phyloP scores from a whole-genome alignment of 148 eudicot genomes.

The Drosera capensis region DNA sequence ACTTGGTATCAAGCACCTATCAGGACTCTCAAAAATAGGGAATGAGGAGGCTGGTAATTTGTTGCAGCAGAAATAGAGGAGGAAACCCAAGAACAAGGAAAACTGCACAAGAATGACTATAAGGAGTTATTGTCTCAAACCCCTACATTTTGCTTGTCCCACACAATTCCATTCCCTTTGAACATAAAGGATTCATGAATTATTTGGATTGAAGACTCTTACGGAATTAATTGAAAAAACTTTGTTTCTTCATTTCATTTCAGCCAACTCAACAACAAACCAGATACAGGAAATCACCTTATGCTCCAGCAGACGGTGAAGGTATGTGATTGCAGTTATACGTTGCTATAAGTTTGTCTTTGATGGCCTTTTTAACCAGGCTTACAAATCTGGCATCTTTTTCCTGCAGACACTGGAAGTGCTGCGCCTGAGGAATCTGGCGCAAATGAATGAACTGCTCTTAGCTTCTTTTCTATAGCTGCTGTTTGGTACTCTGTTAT shows the following conservation, averaged over 20 bases:
- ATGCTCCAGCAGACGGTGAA: slow-evolving; percentile 82
- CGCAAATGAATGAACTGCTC: slow-evolving; percentile 33
- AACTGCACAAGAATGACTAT: too few species aligned
- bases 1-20: too few species aligned
- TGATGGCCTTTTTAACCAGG: not conserved
- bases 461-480: slow-evolving; percentile 3
- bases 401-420: slow-evolving; percentile 29
- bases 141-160: too few species aligned
- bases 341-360: not conserved
- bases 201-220: too few species aligned
- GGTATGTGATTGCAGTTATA: slow-evolving; percentile 20
- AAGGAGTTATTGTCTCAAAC: too few species aligned
- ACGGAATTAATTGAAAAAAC: too few species aligned
- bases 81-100: too few species aligned
- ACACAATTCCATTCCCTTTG: too few species aligned
- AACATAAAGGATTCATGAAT: too few species aligned
- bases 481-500: slow-evolving; percentile 15
- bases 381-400: not conserved
- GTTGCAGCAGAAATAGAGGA: too few species aligned
- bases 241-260: slow-evolving; percentile 1
- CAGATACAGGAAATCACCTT: slow-evolving; percentile 79
- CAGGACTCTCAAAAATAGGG: too few species aligned
- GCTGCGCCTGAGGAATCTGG: slow-evolving; percentile 43
- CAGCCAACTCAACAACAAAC: slow-evolving; percentile 74
- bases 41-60: too few species aligned